These are phyloP conservation scores for Hypoxylon sp. DNA, from an alignment of 2,329 filamentous ascomycete genomes.

Conservation along the genomic window DNA sequence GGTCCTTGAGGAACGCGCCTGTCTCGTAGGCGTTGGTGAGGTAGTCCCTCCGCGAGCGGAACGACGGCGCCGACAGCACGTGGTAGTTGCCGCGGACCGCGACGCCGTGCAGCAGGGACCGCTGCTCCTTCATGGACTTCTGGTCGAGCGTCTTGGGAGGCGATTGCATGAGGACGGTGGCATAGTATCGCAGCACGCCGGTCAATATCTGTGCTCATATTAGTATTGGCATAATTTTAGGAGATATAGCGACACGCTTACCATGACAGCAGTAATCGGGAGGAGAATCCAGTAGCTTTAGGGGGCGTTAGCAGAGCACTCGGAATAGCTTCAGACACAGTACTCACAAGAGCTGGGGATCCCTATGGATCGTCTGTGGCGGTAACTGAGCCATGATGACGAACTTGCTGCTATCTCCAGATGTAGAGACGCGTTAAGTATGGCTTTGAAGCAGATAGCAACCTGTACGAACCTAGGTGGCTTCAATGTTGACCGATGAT, in stretches of 20 bases:
- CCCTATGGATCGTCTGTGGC: constrained; percentile 95
- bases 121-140: constrained; percentile 82
- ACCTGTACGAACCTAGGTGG: constrained; percentile 9
- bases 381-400: constrained; percentile 78
- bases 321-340: constrained; percentile 4
- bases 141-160: constrained; percentile 83
- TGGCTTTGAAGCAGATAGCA: not conserved
- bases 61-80: constrained; percentile 78
- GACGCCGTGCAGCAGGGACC: constrained; percentile 82
- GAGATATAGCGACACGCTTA: constrained; percentile 43
- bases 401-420: constrained; percentile 4
- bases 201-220: constrained; percentile 73
- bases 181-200: constrained; percentile 95
- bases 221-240: constrained; percentile 13
- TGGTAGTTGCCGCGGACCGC: constrained; percentile 84
- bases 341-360: constrained; percentile 95
- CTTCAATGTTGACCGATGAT: constrained; percentile 10
- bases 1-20: constrained; percentile 88
- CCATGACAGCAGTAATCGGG: constrained; percentile 97
- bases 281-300: constrained; percentile 97
- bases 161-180: constrained; percentile 85
- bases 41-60: constrained; percentile 80
- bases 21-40: constrained; percentile 83
- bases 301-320: constrained; percentile 25
- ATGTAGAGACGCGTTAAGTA: constrained; percentile 1